Evolutionary conservation across 345 rosid genomes (phyloP).

Genomic region (Salix koriyanagi): DNA sequence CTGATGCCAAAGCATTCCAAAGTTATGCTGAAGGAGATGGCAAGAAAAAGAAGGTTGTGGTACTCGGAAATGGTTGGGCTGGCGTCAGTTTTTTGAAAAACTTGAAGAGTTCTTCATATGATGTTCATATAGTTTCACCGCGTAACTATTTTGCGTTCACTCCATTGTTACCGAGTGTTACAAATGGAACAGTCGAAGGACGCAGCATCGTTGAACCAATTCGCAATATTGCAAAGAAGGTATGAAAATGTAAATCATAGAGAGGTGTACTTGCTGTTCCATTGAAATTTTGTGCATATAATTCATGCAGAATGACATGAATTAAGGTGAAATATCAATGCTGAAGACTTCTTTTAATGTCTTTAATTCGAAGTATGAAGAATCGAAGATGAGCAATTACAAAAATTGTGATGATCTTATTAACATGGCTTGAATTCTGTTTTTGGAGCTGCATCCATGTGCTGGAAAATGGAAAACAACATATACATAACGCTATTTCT

Average conservation of each 20-base stretch:
- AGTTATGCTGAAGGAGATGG: background rate
- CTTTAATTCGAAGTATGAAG: too few species aligned
- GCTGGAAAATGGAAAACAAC: too few species aligned
- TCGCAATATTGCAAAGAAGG: constrained; percentile 58
- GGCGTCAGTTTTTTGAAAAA: constrained; percentile 66
- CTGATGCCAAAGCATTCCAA: constrained; percentile 19
- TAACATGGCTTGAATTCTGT: background rate
- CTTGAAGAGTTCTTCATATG: constrained; percentile 48
- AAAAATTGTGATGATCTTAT: background rate
- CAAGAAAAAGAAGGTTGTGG: constrained; percentile 67
- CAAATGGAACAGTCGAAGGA: constrained; percentile 79
- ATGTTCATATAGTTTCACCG: constrained; percentile 68
- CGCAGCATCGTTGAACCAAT: constrained; percentile 86
- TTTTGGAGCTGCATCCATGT: too few species aligned
- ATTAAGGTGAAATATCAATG: background rate
- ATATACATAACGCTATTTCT: background rate
- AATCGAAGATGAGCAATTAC: too few species aligned
- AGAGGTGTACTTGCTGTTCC: background rate
- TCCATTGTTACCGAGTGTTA: constrained; percentile 77
- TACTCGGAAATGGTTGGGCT: constrained; percentile 84
- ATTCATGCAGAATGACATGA: background rate
- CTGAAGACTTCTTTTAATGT: too few species aligned
- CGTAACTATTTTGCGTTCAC: constrained; percentile 81
- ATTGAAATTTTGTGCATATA: background rate
- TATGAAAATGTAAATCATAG: constrained; percentile 3